A percentile compares a stretch with the other conserved stretches of the same genome.
These are phyloP conservation scores for Colletotrichum sp. DNA, from an alignment of 2,329 filamentous ascomycete genomes.

Conservation along the genomic window DNA sequence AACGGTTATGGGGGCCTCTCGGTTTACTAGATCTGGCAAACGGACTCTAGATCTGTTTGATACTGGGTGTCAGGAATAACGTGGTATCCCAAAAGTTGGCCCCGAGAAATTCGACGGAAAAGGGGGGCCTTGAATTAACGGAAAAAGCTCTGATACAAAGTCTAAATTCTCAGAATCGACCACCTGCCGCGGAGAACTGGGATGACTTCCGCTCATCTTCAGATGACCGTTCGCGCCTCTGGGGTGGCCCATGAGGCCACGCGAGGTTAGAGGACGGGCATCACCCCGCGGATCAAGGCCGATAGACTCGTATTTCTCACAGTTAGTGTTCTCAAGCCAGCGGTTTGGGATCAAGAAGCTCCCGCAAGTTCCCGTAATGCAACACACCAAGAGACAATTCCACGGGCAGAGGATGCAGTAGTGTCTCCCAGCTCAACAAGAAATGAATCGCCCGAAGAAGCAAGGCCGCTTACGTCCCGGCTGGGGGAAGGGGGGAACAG, in stretches of 20 bases:
- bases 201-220: background rate
- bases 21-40: background rate
- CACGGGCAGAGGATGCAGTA: background rate
- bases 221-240: background rate
- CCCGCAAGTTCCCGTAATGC: constrained; percentile 8
- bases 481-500: background rate
- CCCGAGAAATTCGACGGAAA: background rate
- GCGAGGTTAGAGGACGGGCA: background rate
- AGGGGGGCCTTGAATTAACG: background rate
- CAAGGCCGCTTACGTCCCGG: background rate
- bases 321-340: background rate
- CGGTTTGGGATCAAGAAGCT: background rate
- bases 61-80: background rate
- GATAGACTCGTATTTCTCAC: background rate
- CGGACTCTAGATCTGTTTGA: background rate
- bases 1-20: background rate
- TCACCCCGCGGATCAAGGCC: background rate
- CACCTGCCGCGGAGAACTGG: background rate
- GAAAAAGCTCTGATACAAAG: constrained; percentile 8
- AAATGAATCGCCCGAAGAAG: background rate
- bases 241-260: background rate
- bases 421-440: background rate
- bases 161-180: constrained; percentile 3
- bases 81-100: background rate
- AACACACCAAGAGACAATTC: constrained; percentile 6